Conservation (phyloP, 345 rosid genomes). For the Syzygium grande region DNA sequence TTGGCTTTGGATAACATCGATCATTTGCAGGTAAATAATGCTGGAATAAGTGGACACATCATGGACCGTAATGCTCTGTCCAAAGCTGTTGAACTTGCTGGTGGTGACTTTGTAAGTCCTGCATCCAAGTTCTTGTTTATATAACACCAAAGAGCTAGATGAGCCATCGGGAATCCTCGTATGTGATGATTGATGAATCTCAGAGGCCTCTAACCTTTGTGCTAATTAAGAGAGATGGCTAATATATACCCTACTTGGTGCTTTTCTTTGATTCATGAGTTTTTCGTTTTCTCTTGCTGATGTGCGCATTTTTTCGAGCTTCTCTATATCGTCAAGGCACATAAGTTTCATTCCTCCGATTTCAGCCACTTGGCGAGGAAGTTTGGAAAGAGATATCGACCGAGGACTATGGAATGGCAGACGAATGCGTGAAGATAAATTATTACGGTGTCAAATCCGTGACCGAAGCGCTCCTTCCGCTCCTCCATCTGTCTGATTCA, state of each 20-base stretch:
- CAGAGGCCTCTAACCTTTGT: neutral
- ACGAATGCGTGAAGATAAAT: constrained; percentile 34
- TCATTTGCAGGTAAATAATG: constrained; percentile 39
- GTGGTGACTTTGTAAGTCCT: neutral
- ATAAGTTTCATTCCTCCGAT: neutral
- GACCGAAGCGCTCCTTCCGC: constrained; percentile 24
- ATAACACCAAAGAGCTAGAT: neutral
- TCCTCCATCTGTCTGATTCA: constrained; percentile 26
- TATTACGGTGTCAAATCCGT: constrained; percentile 30
- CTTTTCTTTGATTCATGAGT: neutral
- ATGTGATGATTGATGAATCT: neutral
- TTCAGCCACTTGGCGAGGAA: constrained; percentile 7
- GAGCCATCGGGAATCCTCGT: neutral
- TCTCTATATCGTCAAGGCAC: neutral
- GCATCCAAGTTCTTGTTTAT: neutral
- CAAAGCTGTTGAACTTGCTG: neutral
- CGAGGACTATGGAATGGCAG: constrained; percentile 11
- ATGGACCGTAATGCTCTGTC: constrained; percentile 7
- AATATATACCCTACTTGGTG: neutral
- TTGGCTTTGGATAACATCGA: neutral
- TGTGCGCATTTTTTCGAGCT: neutral
- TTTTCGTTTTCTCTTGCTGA: neutral
- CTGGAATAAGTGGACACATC: constrained; percentile 12
- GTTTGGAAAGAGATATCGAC: constrained; percentile 8
- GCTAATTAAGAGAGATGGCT: neutral